Base-by-base conservation (phyloP, 2,329 filamentous ascomycete genomes). In the Trichoderma arundinaceum region DNA sequence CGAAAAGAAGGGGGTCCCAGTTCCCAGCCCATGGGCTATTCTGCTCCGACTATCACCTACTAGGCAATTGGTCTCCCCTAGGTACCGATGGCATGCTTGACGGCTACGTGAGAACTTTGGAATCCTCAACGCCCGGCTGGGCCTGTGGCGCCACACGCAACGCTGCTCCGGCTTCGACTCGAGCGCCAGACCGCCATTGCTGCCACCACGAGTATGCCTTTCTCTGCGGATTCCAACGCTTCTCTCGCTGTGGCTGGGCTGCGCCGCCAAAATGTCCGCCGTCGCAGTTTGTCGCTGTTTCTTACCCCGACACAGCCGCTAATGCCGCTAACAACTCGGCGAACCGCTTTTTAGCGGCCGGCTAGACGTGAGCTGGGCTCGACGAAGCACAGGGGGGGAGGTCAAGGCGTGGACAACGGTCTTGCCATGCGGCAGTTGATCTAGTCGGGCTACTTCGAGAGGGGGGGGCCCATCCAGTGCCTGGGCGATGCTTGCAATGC, bases 311-410 rank as follows among this genome's bases (percentile, higher is more conserved):
- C 44, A 8, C 44, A 32, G 35, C 22, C 15, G 38, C 58, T 41
- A 39, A 51, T 43, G 35, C 58, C 58, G 58, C 58, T 61, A 61
- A 60, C 9, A 61, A 61, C 17, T 33, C 58, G 46, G 46, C 19
- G 19, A 41, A 19, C 39, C 44, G 22, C 33, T 49, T 54, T 19
- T 38, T 39, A 51, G 35, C 41, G 58, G 58, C 58, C 33, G 35
- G 9, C 22, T 32, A 39, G 57, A 13, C 43, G 43, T 54, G 51
- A 54, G 51, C 51, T 33, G 15, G 51, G 43, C 33, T 48, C 28
- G 58, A 43, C 46, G 46, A n/a, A 15, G 48, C 13, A 38, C 58
- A 61, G 43, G 57, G 57, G 54, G 12, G 33, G 22, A 28, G 1
- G 32, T 19, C 51, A 13, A 49, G 44, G 15, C 33, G 33, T 49